Percentiles rank a stretch among this genome's conserved stretches.
These are phyloP conservation scores for Jacaranda mimosifolia DNA, from an alignment of 257 asterid genomes.

Conservation along the genomic window DNA sequence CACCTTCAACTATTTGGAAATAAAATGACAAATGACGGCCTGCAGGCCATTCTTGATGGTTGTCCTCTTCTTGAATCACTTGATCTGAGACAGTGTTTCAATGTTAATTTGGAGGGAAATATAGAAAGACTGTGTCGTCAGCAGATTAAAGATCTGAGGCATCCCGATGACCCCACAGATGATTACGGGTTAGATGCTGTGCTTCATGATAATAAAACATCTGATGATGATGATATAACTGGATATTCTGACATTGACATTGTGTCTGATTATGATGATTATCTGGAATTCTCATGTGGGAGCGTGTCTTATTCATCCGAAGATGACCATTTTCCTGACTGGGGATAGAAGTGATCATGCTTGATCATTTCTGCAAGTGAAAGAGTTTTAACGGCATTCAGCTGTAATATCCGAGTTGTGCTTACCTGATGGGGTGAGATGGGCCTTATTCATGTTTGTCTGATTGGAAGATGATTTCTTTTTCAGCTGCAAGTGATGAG, in stretches of 20 bases:
- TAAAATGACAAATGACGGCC: slow-evolving; percentile 53
- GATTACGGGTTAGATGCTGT: slow-evolving; percentile 39
- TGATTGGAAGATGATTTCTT: no score
- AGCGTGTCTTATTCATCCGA: slow-evolving; percentile 19
- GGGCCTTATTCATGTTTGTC: no score
- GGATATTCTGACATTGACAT: slow-evolving; percentile 42
- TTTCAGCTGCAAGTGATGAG: no score
- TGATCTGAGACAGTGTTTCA: slow-evolving; percentile 53
- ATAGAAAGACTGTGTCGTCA: slow-evolving; percentile 41
- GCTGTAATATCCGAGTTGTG: no score
- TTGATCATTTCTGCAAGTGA: no score
- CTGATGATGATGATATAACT: slow-evolving; percentile 33
- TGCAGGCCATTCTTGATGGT: slow-evolving; percentile 60
- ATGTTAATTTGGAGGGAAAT: slow-evolving; percentile 44
- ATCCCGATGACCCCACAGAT: slow-evolving; percentile 43
- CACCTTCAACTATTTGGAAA: slow-evolving; percentile 60
- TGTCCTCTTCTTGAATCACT: slow-evolving; percentile 58
- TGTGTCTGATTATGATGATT: slow-evolving; percentile 37
- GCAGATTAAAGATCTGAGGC: slow-evolving; percentile 40
- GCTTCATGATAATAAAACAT: slow-evolving; percentile 21
- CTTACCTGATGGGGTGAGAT: no score
- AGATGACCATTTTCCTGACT: neutral
- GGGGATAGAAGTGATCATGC: neutral
- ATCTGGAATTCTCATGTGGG: slow-evolving; percentile 37
- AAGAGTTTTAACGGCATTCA: no score